Conservation (phyloP, 2,329 filamentous ascomycete species). For the Fonsecaea pugnacius region DNA sequence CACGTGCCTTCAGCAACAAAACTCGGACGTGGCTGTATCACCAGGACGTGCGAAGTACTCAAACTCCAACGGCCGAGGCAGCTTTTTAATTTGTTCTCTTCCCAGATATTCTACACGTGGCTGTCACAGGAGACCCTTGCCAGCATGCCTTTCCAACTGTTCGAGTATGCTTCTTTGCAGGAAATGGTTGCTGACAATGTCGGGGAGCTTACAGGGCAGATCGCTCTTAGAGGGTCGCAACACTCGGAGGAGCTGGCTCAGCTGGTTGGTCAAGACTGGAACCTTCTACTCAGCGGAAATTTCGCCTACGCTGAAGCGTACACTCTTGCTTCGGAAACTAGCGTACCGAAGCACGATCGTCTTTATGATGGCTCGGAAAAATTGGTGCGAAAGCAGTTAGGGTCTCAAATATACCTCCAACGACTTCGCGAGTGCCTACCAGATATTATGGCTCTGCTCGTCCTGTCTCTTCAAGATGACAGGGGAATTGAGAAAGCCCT, state of each 20-base stretch:
- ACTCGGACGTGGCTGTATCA: slow-evolving; percentile 75
- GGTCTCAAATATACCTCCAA: slow-evolving; percentile 65
- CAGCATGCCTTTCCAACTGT: slow-evolving; percentile 82
- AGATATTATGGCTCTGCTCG: slow-evolving; percentile 74
- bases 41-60: slow-evolving; percentile 67
- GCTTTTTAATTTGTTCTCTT: slow-evolving; percentile 81
- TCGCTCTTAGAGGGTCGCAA: slow-evolving; percentile 77
- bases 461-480: slow-evolving; percentile 78
- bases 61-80: slow-evolving; percentile 67
- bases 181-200: slow-evolving; percentile 73
- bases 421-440: slow-evolving; percentile 73
- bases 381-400: slow-evolving; percentile 70
- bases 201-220: slow-evolving; percentile 76
- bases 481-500: slow-evolving; percentile 72
- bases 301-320: slow-evolving; percentile 85
- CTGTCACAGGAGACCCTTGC: slow-evolving; percentile 68
- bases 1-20: slow-evolving; percentile 66
- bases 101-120: slow-evolving; percentile 92
- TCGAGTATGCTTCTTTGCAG: slow-evolving; percentile 72
- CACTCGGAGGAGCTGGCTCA: slow-evolving; percentile 65
- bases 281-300: slow-evolving; percentile 65
- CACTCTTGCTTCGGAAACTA: slow-evolving; percentile 76
- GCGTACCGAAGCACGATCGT: slow-evolving; percentile 47
- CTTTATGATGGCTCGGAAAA: slow-evolving; percentile 64
- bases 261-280: slow-evolving; percentile 59